These are phyloP conservation scores for Xerocomus potaroensis DNA, from an alignment of 768 basidiomycete genomes.

Conservation along the genomic window DNA sequence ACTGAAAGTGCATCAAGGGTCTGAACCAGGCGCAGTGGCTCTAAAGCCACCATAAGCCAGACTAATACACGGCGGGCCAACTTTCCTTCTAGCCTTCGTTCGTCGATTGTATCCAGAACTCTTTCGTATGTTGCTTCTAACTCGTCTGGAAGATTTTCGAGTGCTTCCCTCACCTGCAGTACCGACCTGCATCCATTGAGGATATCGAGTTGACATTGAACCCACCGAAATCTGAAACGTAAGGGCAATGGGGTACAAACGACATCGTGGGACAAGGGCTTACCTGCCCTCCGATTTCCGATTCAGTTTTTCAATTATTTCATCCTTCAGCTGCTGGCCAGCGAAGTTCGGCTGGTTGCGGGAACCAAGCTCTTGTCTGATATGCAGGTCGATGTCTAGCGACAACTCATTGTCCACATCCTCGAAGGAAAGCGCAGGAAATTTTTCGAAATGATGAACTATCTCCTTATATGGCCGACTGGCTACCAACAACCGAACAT, in stretches of 20 bases:
- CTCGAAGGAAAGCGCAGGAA: neutral
- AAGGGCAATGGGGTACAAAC: too few species aligned
- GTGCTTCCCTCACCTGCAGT: neutral
- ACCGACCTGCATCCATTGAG: neutral
- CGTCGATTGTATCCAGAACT: neutral
- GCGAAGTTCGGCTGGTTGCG: neutral
- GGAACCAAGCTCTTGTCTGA: neutral
- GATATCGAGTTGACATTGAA: neutral
- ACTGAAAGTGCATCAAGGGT: neutral
- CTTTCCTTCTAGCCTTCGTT: neutral
- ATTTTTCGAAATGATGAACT: too few species aligned
- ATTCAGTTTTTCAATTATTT: neutral
- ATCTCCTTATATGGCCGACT: too few species aligned
- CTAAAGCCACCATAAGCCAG: neutral
- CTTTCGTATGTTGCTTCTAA: neutral
- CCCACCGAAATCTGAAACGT: too few species aligned
- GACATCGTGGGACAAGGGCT: too few species aligned
- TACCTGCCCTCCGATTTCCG: too few species aligned
- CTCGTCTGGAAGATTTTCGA: neutral
- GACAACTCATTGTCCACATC: neutral
- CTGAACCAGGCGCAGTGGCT: neutral
- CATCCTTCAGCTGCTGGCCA: neutral
- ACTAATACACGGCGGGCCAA: neutral
- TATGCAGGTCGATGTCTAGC: neutral
- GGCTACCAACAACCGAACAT: too few species aligned